These are phyloP conservation scores for Camellia oleifera DNA, from an alignment of 179 eudicot genomes.

Conservation along the genomic window DNA sequence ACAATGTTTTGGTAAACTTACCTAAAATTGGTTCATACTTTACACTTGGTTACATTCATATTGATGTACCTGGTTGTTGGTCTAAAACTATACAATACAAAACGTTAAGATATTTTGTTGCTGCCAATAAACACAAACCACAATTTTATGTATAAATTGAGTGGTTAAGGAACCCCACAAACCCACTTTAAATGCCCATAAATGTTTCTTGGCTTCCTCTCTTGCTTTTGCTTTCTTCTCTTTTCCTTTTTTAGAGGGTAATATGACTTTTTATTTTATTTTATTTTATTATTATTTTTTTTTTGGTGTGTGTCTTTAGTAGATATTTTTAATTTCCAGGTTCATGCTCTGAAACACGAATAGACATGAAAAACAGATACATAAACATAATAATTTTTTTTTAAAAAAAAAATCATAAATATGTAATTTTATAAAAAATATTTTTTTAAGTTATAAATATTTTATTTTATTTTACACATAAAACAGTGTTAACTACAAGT, in stretches of 20 bases:
- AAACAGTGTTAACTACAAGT: too few species aligned
- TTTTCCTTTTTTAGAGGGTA: conserved; percentile 25
- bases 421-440: too few species aligned
- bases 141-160: conserved; percentile 24
- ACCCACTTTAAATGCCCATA: conserved; percentile 18
- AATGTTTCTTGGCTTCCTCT: conserved; percentile 28
- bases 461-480: too few species aligned
- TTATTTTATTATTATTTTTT: too few species aligned
- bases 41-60: conserved; percentile 5
- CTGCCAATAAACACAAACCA: conserved; percentile 35
- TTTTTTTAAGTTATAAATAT: too few species aligned
- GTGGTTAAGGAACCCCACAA: conserved; percentile 29
- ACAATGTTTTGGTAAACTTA: conserved; percentile 9
- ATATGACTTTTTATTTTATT: conserved; percentile 18
- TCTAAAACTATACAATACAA: background rate
- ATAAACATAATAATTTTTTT: too few species aligned
- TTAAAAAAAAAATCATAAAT: too few species aligned
- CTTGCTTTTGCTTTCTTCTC: conserved; percentile 25
- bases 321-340: too few species aligned
- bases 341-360: too few species aligned
- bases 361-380: too few species aligned
- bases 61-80: conserved; percentile 12
- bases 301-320: too few species aligned
- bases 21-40: background rate
- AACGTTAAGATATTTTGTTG: conserved; percentile 31